These are phyloP conservation scores for Monosporascus sp. DNA, from an alignment of 2,329 filamentous ascomycete species.

Conservation along the genomic window DNA sequence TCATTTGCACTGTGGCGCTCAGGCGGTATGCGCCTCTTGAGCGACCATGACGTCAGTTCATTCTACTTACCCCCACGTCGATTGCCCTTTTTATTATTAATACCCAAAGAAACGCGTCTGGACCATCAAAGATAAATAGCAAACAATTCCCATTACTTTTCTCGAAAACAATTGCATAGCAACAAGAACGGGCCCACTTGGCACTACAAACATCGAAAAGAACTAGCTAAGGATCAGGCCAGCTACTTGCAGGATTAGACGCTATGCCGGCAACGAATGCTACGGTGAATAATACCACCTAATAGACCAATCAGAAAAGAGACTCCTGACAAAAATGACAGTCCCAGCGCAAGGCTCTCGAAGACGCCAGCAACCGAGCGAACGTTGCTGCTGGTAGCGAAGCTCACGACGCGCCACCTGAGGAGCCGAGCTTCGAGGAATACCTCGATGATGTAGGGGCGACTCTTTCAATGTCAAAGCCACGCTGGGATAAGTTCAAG, in stretches of 20 bases:
- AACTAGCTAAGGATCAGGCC: neutral
- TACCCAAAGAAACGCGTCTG: too few species aligned
- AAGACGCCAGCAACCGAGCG: conserved; percentile 28
- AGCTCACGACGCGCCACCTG: neutral
- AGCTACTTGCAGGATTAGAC: neutral
- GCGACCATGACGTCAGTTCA: too few species aligned
- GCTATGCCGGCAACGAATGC: neutral
- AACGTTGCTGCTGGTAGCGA: conserved; percentile 10
- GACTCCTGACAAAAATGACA: neutral
- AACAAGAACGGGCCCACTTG: neutral
- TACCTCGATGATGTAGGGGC: too few species aligned
- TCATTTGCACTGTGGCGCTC: too few species aligned
- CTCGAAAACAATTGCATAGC: too few species aligned
- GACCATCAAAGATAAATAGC: too few species aligned
- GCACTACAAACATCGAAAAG: neutral
- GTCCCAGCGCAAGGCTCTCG: conserved; percentile 9
- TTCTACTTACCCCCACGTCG: too few species aligned
- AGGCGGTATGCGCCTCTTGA: too few species aligned
- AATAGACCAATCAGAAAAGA: neutral
- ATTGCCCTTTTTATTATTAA: too few species aligned
- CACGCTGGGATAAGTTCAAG: too few species aligned
- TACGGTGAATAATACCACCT: neutral
- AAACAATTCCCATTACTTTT: too few species aligned
- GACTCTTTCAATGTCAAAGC: too few species aligned
- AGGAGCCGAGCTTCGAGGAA: neutral